A percentile compares a stretch with the other conserved stretches of the same genome.
Evolutionary conservation across 108 stramenopile species (phyloP).

Genomic region (Stephanodiscus minutulus): DNA sequence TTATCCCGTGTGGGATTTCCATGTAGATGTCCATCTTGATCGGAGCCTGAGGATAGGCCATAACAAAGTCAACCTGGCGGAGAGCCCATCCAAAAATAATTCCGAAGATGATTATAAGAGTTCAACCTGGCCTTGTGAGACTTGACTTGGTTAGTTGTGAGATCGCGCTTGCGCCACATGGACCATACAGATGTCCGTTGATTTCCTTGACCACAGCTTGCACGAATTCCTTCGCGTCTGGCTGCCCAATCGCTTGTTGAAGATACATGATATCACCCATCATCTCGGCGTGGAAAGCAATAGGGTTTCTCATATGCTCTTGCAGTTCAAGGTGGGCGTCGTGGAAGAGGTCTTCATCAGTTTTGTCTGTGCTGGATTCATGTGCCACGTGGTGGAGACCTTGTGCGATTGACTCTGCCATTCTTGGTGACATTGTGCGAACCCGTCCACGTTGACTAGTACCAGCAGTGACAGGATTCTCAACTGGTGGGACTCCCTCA

Average conservation of each 20-base stretch:
- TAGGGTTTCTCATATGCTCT: constrained; percentile 9
- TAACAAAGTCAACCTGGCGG: constrained; percentile 11
- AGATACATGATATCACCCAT: constrained; percentile 25
- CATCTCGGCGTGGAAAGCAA: constrained; percentile 9
- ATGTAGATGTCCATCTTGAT: constrained; percentile 46
- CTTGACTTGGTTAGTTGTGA: constrained; percentile 13
- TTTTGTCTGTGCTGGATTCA: too few species aligned
- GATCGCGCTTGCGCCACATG: neutral
- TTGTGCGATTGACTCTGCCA: too few species aligned
- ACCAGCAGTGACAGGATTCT: too few species aligned
- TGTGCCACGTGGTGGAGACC: too few species aligned
- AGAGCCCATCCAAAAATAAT: neutral
- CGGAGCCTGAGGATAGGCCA: constrained; percentile 55
- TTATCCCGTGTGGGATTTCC: constrained; percentile 54
- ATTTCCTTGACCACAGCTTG: constrained; percentile 23
- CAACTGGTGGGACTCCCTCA: too few species aligned
- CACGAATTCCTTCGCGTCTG: constrained; percentile 16
- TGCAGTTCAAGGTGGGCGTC: neutral
- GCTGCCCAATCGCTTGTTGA: constrained; percentile 16
- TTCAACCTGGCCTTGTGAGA: constrained; percentile 33
- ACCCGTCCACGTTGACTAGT: too few species aligned
- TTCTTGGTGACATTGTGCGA: too few species aligned
- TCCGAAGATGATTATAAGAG: constrained; percentile 4
- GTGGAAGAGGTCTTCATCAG: neutral
- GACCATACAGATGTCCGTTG: constrained; percentile 3